Base-by-base conservation (phyloP, 768 basidiomycete genomes). In the Leccinum ochraceum region DNA sequence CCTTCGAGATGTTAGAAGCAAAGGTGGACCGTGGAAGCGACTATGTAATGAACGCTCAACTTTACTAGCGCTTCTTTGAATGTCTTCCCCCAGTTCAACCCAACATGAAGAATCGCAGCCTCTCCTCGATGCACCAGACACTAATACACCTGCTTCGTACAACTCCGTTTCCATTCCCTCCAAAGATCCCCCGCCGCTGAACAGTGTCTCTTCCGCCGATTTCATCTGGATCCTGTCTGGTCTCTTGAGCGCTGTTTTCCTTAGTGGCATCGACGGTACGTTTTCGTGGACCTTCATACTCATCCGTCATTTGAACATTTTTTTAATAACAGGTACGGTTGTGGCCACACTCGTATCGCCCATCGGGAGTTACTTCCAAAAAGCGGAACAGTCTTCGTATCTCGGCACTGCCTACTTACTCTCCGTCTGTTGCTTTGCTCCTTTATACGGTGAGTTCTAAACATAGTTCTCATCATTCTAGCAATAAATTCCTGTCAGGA, bases 301-400 rank as follows among this genome's bases (percentile, higher is more conserved):
- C 30, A 30, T 22, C 13, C 46, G 13, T n/a, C 8, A 17, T 49
- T 20, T 24, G 20, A 49, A 20, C 5, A 17, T 78, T n/a, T 78
- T 56, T 86, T 76, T 26, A 6, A 26, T 26, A 3, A 89, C 88
- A 49, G 22, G 44, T 22, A 46, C 44, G n/a, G 44, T 46, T 2
- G 44, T 46, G 20, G 44, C 44, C 4, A 46, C 44, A 22, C 46
- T 48, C 4, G 46, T 48, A 48, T 48, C 46, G 22, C 46, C 46
- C n/a, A 48, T 48, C 46, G 46, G 46, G 20, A 48, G 46, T 13
- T 13, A 79, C 78, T 57, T 86, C 76, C 2, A 89, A 88, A 48
- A 48, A 22, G 46, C n/a, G 10, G 46, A 48, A 10, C 46, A 48
- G 22, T 9, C 46, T 20, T 48, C 46, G 11, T 48, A 48, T 48